phyloP scores from a whole-genome alignment of 192 early-diverging fungal genomes.

The Coemansia reversa region DNA sequence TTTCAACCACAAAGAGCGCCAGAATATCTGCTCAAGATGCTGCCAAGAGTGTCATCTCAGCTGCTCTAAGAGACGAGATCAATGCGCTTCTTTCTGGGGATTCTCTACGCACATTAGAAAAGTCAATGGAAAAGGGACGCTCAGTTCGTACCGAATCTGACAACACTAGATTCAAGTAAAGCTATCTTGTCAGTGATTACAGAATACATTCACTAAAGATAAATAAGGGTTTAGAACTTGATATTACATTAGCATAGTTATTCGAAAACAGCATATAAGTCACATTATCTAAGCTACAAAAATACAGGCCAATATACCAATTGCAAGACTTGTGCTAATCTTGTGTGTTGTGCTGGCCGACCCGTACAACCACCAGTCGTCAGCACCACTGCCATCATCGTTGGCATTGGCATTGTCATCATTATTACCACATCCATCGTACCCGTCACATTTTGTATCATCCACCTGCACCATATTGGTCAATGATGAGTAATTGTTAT shows the following conservation, averaged over 20 bases:
- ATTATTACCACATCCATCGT: neutral
- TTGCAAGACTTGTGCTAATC: too few relatives aligned
- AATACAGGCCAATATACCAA: neutral
- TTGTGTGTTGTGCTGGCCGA: too few relatives aligned
- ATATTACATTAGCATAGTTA: too few relatives aligned
- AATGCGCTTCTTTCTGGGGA: constrained; percentile 2
- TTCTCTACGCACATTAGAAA: neutral
- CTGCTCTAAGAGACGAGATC: constrained; percentile 5
- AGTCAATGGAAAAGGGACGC: neutral
- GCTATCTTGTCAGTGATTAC: neutral
- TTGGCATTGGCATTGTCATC: neutral
- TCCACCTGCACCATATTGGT: too few relatives aligned
- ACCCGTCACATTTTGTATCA: too few relatives aligned
- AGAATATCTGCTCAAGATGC: neutral
- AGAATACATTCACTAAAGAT: too few relatives aligned
- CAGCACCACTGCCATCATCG: neutral
- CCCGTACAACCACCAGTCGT: neutral
- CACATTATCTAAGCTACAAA: too few relatives aligned
- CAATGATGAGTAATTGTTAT: constrained; percentile 5
- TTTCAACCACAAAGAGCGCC: too few relatives aligned
- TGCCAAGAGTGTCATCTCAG: neutral
- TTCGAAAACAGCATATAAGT: too few relatives aligned
- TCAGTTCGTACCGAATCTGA: constrained; percentile 9
- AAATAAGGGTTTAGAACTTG: too few relatives aligned
- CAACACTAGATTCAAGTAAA: neutral